Evolutionary conservation across 2,329 filamentous ascomycete species (phyloP).

Genomic region (Aspergillus spinulosporus): DNA sequence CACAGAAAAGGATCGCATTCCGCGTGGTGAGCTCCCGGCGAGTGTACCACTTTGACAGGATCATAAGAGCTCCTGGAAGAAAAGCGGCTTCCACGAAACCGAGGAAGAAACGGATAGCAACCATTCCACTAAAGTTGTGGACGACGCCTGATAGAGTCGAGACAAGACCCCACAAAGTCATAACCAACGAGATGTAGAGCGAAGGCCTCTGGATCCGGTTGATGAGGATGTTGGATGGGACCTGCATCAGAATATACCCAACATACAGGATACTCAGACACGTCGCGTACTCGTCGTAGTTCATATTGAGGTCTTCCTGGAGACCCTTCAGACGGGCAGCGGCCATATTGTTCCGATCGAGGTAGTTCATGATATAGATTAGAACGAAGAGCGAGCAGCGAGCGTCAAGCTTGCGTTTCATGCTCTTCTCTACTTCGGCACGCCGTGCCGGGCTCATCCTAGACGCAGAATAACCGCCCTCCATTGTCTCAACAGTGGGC

Average conservation of each 20-base stretch:
- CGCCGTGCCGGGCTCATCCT: slow-evolving; percentile 25
- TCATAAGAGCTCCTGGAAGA: slow-evolving; percentile 40
- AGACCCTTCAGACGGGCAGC: slow-evolving; percentile 12
- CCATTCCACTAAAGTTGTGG: slow-evolving; percentile 36
- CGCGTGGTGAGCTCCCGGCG: slow-evolving; percentile 46
- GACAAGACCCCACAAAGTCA: slow-evolving; percentile 61
- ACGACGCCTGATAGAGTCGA: slow-evolving; percentile 57
- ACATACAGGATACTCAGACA: slow-evolving; percentile 9
- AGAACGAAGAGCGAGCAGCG: slow-evolving; percentile 24
- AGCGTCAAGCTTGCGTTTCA: slow-evolving; percentile 31
- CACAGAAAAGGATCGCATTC: slow-evolving; percentile 51
- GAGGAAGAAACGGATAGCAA: slow-evolving; percentile 40
- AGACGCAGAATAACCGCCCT: neutral
- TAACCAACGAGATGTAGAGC: slow-evolving; percentile 47
- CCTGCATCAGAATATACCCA: slow-evolving; percentile 11
- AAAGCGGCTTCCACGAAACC: slow-evolving; percentile 44
- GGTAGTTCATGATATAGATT: slow-evolving; percentile 14
- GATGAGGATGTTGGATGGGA: slow-evolving; percentile 49
- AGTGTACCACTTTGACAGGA: slow-evolving; percentile 52
- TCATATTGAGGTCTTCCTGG: slow-evolving; percentile 5
- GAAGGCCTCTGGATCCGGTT: slow-evolving; percentile 49
- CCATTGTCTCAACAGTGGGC: neutral
- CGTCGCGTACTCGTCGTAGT: slow-evolving; percentile 8
- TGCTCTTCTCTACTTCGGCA: slow-evolving; percentile 26
- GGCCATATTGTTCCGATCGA: slow-evolving; percentile 11